phyloP scores from a whole-genome alignment of 2,329 filamentous ascomycete genomes.

The Ophiobolus disseminans region DNA sequence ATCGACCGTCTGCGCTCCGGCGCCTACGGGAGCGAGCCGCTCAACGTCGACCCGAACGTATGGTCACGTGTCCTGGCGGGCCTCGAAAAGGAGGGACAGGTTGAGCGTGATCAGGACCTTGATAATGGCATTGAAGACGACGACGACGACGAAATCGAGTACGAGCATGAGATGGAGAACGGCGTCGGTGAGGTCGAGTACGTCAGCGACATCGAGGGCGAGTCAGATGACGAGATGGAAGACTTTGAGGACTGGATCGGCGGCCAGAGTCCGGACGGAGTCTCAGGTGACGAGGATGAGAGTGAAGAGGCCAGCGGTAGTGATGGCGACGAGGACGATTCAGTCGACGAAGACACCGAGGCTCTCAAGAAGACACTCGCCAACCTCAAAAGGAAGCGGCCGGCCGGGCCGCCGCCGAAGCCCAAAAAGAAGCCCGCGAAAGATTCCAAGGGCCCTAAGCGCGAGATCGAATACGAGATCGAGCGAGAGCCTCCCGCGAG shows the following conservation, averaged over 20 bases:
- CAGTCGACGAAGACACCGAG: slow-evolving; percentile 61
- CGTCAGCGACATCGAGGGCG: slow-evolving; percentile 85
- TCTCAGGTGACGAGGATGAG: slow-evolving; percentile 65
- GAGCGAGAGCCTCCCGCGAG: slow-evolving; percentile 64
- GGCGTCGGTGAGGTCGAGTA: slow-evolving; percentile 85
- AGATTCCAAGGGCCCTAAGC: slow-evolving; percentile 62
- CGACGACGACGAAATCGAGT: slow-evolving; percentile 71
- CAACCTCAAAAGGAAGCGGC: slow-evolving; percentile 64
- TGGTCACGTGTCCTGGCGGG: slow-evolving; percentile 97
- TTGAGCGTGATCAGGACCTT: slow-evolving; percentile 81
- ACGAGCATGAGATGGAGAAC: slow-evolving; percentile 69
- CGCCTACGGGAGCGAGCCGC: slow-evolving; percentile 89
- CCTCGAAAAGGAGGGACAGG: slow-evolving; percentile 86
- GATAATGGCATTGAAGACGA: slow-evolving; percentile 86
- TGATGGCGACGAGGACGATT: slow-evolving; percentile 62
- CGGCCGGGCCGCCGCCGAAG: slow-evolving; percentile 58
- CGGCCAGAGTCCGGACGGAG: slow-evolving; percentile 65
- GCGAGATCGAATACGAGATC: slow-evolving; percentile 80
- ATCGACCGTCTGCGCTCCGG: slow-evolving; percentile 90
- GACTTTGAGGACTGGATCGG: slow-evolving; percentile 92
- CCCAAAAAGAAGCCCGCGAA: slow-evolving; percentile 63
- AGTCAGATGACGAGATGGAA: slow-evolving; percentile 70
- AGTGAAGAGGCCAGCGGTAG: slow-evolving; percentile 59
- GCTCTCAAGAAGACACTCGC: slow-evolving; percentile 64
- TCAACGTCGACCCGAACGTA: slow-evolving; percentile 93